Conservation (phyloP, 495 filamentous ascomycete genomes). For the Neurospora discreta region DNA sequence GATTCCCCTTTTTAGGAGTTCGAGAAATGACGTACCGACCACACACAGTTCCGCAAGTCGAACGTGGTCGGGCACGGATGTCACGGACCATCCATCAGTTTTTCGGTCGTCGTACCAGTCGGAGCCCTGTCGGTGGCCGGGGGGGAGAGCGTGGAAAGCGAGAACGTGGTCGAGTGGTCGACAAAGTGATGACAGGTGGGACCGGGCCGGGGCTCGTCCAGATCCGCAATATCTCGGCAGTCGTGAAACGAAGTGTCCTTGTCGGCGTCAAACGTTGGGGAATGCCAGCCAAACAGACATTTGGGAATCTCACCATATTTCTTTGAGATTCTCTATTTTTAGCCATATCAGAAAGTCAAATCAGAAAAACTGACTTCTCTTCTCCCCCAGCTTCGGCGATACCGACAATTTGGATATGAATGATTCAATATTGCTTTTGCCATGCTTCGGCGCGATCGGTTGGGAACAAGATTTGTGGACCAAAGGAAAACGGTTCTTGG, state of each 20-base stretch:
- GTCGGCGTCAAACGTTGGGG: not conserved
- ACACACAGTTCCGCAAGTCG: not conserved
- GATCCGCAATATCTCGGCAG: not conserved
- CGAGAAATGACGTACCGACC: not conserved
- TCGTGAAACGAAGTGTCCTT: not conserved
- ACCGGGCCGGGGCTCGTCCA: not conserved
- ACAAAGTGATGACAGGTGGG: not conserved
- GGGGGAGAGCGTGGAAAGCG: not conserved
- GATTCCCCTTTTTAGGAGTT: not conserved
- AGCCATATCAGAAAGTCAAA: not conserved
- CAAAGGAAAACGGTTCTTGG: not conserved
- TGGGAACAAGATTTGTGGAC: not conserved
- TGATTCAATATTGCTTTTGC: not conserved
- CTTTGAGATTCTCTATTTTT: not conserved
- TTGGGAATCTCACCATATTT: not conserved
- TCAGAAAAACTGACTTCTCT: not conserved
- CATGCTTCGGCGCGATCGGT: not conserved
- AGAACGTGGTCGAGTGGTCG: not conserved
- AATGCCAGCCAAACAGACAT: not conserved
- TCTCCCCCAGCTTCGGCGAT: not conserved
- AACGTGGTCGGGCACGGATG: not conserved
- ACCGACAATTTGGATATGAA: not conserved
- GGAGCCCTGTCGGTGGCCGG: not conserved
- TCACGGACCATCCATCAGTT: not conserved
- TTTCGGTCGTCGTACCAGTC: not conserved